phyloP scores from a whole-genome alignment of 805 yeast species.

The Ogataea parapolymorpha region DNA sequence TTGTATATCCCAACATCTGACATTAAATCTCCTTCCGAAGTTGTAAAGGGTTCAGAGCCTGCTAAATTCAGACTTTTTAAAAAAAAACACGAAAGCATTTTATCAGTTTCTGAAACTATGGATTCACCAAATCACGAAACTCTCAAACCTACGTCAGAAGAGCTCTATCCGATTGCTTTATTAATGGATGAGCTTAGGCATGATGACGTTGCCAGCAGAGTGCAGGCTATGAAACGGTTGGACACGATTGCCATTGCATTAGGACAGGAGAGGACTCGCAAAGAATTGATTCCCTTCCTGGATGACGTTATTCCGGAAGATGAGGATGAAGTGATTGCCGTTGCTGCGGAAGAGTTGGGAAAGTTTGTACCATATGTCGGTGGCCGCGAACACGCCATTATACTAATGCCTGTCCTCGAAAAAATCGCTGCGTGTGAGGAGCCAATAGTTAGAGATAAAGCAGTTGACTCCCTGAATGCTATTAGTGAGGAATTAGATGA shows the following conservation, averaged over 20 bases:
- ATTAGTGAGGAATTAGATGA: conserved; percentile 61
- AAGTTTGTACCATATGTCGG: conserved; percentile 87
- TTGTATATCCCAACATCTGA: too few species aligned
- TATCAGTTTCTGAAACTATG: background rate
- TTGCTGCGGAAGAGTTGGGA: conserved; percentile 87
- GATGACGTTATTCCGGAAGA: conserved; percentile 92
- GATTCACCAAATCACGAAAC: conserved; percentile 5
- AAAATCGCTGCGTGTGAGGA: conserved; percentile 90
- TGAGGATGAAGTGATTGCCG: conserved; percentile 96
- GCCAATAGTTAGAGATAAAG: conserved; percentile 92
- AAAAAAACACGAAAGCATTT: background rate
- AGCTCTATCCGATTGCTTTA: conserved; percentile 89
- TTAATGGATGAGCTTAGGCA: conserved; percentile 93
- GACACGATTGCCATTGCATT: conserved; percentile 93
- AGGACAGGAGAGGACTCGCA: conserved; percentile 89
- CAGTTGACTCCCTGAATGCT: conserved; percentile 77
- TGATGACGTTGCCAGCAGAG: conserved; percentile 91
- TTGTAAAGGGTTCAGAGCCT: too few species aligned
- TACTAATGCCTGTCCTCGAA: conserved; percentile 68
- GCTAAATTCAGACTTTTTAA: background rate
- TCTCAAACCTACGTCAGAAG: conserved; percentile 37
- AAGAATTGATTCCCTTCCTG: conserved; percentile 85
- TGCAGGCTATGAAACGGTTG: conserved; percentile 89
- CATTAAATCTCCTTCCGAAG: too few species aligned
- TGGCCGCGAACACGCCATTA: conserved; percentile 62